A percentile compares a stretch with the other conserved stretches of the same genome.
Conservation (phyloP, 176 grass and related monocot genomes). For the Alloteropsis semialata region DNA sequence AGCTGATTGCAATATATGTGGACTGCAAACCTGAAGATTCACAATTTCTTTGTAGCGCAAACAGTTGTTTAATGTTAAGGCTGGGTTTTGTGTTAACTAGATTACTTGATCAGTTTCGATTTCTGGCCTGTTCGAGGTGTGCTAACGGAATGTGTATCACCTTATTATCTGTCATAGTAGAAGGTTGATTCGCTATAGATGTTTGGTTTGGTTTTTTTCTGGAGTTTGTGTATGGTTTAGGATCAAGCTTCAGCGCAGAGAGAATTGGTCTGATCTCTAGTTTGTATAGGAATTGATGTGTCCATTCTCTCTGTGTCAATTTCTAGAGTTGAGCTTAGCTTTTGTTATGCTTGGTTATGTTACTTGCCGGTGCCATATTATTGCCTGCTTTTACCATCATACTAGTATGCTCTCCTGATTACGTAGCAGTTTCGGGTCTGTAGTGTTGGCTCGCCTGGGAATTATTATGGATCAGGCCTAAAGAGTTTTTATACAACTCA, state of each 20-base stretch:
- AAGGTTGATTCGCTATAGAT: not conserved
- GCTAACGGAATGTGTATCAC: not conserved
- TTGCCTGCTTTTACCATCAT: not conserved
- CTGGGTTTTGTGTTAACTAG: not conserved
- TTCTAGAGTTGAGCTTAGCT: not conserved
- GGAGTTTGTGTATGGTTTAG: not conserved
- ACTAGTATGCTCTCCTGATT: not conserved
- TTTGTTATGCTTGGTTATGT: too few relatives aligned
- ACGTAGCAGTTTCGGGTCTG: not conserved
- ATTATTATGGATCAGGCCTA: too few relatives aligned
- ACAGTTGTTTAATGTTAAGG: not conserved
- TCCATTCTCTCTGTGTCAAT: not conserved
- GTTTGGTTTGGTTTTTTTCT: not conserved
- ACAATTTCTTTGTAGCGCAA: not conserved
- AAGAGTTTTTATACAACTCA: too few relatives aligned
- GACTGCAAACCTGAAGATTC: too few relatives aligned
- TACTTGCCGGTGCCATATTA: too few relatives aligned
- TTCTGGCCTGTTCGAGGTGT: not conserved
- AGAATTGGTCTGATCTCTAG: not conserved
- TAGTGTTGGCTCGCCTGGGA: too few relatives aligned
- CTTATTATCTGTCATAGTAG: not conserved
- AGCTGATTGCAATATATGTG: not conserved
- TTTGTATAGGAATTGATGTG: not conserved
- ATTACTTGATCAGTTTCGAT: not conserved
- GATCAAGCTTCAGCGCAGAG: not conserved